Conservation (phyloP, 2,329 filamentous ascomycete species). For the Geosmithia putterillii region DNA sequence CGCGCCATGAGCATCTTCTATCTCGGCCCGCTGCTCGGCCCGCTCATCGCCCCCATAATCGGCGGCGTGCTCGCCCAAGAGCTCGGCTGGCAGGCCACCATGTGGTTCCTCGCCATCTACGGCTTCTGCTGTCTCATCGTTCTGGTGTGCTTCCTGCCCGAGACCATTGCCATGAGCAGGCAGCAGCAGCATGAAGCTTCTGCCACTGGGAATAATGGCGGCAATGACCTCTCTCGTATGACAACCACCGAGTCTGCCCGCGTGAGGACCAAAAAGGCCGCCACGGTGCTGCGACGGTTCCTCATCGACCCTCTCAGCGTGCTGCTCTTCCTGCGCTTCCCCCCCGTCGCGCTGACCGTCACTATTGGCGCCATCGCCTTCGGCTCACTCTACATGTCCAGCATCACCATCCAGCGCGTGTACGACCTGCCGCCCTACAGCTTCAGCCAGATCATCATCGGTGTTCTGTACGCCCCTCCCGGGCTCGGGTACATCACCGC, state of each 20-base stretch:
- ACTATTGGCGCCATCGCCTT: constrained; percentile 66
- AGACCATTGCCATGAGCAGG: constrained; percentile 39
- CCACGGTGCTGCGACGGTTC: constrained; percentile 40
- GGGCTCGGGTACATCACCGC: constrained; percentile 61
- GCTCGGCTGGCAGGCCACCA: constrained; percentile 63
- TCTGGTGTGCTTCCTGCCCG: constrained; percentile 50
- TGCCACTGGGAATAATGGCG: not conserved
- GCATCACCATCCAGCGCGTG: constrained; percentile 61
- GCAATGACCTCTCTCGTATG: constrained; percentile 26
- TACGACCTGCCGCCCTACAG: constrained; percentile 57
- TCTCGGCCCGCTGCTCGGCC: constrained; percentile 63
- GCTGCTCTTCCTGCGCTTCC: constrained; percentile 60
- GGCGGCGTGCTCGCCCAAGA: constrained; percentile 59
- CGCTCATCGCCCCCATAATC: constrained; percentile 63
- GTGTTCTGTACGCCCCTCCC: constrained; percentile 65
- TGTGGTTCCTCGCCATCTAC: constrained; percentile 67
- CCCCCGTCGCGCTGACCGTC: constrained; percentile 61
- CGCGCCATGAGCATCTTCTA: constrained; percentile 77
- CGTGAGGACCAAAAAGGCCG: constrained; percentile 39
- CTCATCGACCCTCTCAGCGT: constrained; percentile 64
- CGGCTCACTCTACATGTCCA: constrained; percentile 62
- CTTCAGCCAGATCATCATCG: constrained; percentile 56
- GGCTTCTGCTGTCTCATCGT: constrained; percentile 44
- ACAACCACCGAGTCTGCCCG: constrained; percentile 52
- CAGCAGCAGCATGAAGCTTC: not conserved